Conservation (phyloP, 768 basidiomycete species). For the Collybia mongolica region DNA sequence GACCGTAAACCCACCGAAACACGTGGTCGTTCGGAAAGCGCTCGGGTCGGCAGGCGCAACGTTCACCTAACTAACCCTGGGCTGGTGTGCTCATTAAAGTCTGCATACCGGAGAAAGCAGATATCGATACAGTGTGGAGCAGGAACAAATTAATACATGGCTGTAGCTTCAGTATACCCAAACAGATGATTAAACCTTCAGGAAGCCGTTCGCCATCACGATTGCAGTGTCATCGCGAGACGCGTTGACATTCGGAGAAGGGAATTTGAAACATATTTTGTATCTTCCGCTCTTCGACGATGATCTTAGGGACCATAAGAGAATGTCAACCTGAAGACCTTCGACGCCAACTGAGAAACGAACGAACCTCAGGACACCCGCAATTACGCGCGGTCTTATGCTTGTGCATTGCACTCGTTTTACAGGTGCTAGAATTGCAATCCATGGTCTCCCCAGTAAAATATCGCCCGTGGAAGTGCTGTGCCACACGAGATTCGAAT, state of each 20-base stretch:
- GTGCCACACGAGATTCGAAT: slow-evolving; percentile 13
- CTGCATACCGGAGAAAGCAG: neutral
- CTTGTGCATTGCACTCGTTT: slow-evolving; percentile 38
- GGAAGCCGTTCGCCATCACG: neutral
- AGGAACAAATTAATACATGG: neutral
- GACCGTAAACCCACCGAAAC: no score
- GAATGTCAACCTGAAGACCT: neutral
- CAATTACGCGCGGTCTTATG: slow-evolving; percentile 43
- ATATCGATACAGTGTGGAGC: neutral
- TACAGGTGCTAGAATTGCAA: slow-evolving; percentile 36
- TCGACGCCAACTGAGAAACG: neutral
- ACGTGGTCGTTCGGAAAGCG: no score
- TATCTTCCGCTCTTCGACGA: slow-evolving; percentile 40
- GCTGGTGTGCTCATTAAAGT: no score
- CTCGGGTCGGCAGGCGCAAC: no score
- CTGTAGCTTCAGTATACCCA: slow-evolving; percentile 3
- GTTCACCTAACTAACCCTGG: no score
- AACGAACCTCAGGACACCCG: slow-evolving; percentile 36
- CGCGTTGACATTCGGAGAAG: slow-evolving; percentile 39
- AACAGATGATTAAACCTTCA: neutral
- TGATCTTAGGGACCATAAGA: slow-evolving; percentile 25
- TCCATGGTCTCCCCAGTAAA: slow-evolving; percentile 43
- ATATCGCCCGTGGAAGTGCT: slow-evolving; percentile 52
- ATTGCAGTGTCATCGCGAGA: slow-evolving; percentile 27
- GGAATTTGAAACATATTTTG: slow-evolving; percentile 48